A percentile compares a stretch with the other conserved stretches of the same genome.
Evolutionary conservation across 2,329 filamentous ascomycete species (phyloP).

Genomic region (Pseudovirgaria hyperparasitica): DNA sequence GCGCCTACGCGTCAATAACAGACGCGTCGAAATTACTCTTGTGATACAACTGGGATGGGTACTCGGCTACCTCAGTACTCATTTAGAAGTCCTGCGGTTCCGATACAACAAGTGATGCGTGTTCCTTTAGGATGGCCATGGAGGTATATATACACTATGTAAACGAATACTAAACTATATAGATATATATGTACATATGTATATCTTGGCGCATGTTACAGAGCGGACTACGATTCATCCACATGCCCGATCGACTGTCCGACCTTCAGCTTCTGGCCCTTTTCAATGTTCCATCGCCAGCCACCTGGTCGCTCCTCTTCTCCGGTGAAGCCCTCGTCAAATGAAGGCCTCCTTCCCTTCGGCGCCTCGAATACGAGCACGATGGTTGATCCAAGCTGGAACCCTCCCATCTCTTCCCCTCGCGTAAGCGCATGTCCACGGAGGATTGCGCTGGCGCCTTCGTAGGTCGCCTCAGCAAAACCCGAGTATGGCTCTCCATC

Average conservation of each 20-base stretch:
- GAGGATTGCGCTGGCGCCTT: slow-evolving; percentile 61
- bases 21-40: too few species aligned
- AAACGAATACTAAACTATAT: too few species aligned
- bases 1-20: too few species aligned
- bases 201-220: too few species aligned
- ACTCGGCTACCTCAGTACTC: too few species aligned
- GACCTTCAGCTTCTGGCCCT: slow-evolving; percentile 79
- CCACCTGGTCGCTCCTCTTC: slow-evolving; percentile 46
- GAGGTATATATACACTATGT: too few species aligned
- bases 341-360: slow-evolving; percentile 40
- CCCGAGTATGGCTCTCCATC: slow-evolving; percentile 77
- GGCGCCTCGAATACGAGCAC: slow-evolving; percentile 96
- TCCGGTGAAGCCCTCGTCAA: slow-evolving; percentile 48
- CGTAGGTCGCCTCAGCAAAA: slow-evolving; percentile 85
- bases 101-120: too few species aligned
- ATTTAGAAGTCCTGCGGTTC: too few species aligned
- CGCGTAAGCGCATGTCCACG: slow-evolving; percentile 71
- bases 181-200: too few species aligned
- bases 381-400: slow-evolving; percentile 88
- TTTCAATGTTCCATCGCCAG: slow-evolving; percentile 77
- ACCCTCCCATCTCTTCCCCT: slow-evolving; percentile 97
- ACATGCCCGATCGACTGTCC: slow-evolving; percentile 76
- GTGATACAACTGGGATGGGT: too few species aligned
- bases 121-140: too few species aligned
- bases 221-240: too few species aligned